Evolutionary conservation across 805 yeast genomes (phyloP), one percentile per base, ranked within the genome.

Genomic region (Wickerhamiella lipophila): DNA sequence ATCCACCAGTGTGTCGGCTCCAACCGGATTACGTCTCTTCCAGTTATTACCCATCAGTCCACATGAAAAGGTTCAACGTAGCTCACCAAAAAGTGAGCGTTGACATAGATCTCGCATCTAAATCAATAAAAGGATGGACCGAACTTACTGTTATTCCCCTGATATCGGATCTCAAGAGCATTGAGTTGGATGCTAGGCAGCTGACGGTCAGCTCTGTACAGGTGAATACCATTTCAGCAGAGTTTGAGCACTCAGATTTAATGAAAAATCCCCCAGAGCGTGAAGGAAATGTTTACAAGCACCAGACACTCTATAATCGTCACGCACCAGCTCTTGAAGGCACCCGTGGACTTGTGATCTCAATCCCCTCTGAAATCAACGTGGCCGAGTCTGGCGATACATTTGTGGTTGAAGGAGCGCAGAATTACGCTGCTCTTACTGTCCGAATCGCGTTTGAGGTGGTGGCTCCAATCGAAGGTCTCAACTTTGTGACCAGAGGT

Each of bases 1-100:
- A 13, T 13, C 32, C 32, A 29, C n/a, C 32, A 29, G 32, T 13
- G 32, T 11, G 11, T 13, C 32, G 32, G 6, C 32, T 29, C 32
- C 32, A 29, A 29, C 32, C 32, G 32, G 32, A 29, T 29, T 29
- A 29, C 32, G 13, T 29, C 11, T 11, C 32, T 29, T 13, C 12
- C 32, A 7, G n/a, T 29, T 13, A 13, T 7, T 6, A 9, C 32
- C 32, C 32, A 29, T 4, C 32, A 23, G 7, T 29, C 32, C 13
- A 13, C 32, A 29, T 29, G 35, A 54, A 66, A 2, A 67, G 68
- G 42, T 78, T 83, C 62, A 78, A 75, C 57, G 74, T 89, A 19
- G 87, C 89, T 3, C 94, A 87, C 62, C 96, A 89, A 63, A 75
- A 82, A 55, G 83, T 89, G 12, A 73, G 76, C 22, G 65, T 89